Evolutionary conservation across 148 eudicot genomes (phyloP).

Genomic region (Rhododendron mucronatum): DNA sequence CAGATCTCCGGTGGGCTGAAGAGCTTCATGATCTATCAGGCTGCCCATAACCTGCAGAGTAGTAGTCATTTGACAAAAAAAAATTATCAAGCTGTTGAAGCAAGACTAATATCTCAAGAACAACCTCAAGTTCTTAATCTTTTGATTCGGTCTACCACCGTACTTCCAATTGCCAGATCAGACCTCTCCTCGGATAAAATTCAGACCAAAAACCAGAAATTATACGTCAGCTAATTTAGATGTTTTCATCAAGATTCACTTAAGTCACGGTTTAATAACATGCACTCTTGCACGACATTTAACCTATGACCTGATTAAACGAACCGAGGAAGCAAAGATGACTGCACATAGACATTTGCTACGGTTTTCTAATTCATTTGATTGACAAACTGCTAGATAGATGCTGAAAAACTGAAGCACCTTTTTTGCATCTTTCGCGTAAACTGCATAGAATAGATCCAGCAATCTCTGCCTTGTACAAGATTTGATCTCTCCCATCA

Average conservation of each 20-base stretch:
- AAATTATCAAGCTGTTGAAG: neutral
- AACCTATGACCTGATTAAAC: neutral
- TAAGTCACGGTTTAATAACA: neutral
- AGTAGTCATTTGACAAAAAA: neutral
- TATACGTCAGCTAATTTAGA: neutral
- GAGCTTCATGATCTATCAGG: slow-evolving; percentile 94
- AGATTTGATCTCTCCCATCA: slow-evolving; percentile 98
- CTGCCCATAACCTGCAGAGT: slow-evolving; percentile 60
- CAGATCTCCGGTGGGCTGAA: slow-evolving; percentile 97
- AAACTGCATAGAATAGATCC: slow-evolving; percentile 84
- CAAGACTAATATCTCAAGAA: neutral
- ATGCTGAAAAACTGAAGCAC: slow-evolving; percentile 25
- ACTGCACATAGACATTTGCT: neutral
- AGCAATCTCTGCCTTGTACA: slow-evolving; percentile 75
- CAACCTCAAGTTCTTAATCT: neutral
- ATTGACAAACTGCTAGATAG: neutral
- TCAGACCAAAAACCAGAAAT: neutral
- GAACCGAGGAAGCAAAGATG: neutral
- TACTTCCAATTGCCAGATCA: neutral
- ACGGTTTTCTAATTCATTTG: neutral
- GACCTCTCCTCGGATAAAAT: neutral
- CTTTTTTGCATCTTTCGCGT: slow-evolving; percentile 94
- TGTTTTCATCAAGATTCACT: neutral
- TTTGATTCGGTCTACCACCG: neutral
- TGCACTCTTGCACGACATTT: neutral